Evolutionary conservation across 2,329 filamentous ascomycete genomes (phyloP), one percentile per base, ranked within the genome.

Genomic region (Ceratocystis cacaofunesta): DNA sequence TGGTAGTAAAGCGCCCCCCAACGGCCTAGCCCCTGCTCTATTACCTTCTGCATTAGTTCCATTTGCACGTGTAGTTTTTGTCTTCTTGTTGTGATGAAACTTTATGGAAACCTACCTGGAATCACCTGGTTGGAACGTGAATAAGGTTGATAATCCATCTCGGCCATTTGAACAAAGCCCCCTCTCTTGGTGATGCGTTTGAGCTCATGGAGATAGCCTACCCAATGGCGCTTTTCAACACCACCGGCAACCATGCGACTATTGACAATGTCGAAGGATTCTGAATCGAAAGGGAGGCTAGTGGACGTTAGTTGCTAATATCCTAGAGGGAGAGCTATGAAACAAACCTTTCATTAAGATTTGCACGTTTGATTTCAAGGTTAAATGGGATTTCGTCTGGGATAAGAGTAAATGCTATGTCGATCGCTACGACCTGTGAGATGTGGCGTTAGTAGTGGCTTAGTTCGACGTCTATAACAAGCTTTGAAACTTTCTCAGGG

Each of bases 81-180:
- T 17, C 15, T 32, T 8, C 6, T 8, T 58, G 28, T 7, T 2
- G 15, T 22, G 10, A 41, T 41, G 10, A 15, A 12, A 15, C 10
- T 4, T 36, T 19, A 22, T 3, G 17, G 6, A 32, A 28, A 1
- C 79, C 73, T 71, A 80, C 84, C 79, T 62, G 85, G 80, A 10
- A 83, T 85, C 70, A 94, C 76, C n/a, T 83, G 85, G 4, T 90
- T 90, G 70, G 89, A 95, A 70, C 92, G 85, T 0, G 90, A 95
- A 73, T 95, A 92, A 30, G 89, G 85, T 69, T 90, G 90, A 73
- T 86, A 87, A 71, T 95, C 90, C 70, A 92, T 82, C 72, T 96
- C 92, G n/a, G 89, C 83, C 81, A 95, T 86, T 72, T 96, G 90
- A 67, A 88, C 82, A 90, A 90, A 96, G 1, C 92, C 91, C 1